Percentiles rank a stretch among this genome's conserved stretches.
These are phyloP conservation scores for Lojkania enalia DNA, from an alignment of 2,329 filamentous ascomycete species.

Conservation along the genomic window DNA sequence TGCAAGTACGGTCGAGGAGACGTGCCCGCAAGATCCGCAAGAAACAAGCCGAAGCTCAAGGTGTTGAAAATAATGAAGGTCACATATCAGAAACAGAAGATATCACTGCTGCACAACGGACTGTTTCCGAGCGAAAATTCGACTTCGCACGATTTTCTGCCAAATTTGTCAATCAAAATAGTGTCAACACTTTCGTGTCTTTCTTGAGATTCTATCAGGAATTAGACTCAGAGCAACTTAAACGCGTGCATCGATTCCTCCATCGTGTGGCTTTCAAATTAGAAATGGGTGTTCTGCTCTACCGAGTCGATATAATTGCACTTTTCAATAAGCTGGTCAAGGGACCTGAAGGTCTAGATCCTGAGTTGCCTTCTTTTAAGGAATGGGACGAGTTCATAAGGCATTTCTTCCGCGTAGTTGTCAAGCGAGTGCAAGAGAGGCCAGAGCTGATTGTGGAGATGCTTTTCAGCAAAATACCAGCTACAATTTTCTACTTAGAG, in stretches of 20 bases:
- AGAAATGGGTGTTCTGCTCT: constrained; percentile 85
- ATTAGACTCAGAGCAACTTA: constrained; percentile 76
- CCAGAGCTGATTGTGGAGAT: constrained; percentile 88
- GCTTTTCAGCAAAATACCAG: constrained; percentile 88
- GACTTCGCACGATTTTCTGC: constrained; percentile 83
- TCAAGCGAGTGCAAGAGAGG: constrained; percentile 82
- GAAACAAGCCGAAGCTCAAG: constrained; percentile 53
- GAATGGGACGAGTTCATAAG: constrained; percentile 91
- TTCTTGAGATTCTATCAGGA: constrained; percentile 82
- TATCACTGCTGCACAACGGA: constrained; percentile 68
- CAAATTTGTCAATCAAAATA: constrained; percentile 80
- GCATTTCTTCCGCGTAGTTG: constrained; percentile 79
- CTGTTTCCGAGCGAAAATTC: constrained; percentile 84
- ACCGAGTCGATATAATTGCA: constrained; percentile 85
- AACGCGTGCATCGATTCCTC: constrained; percentile 90
- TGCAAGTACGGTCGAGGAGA: constrained; percentile 85
- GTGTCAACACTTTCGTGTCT: constrained; percentile 84
- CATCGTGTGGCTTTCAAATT: constrained; percentile 95
- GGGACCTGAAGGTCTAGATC: constrained; percentile 76
- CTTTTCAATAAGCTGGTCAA: constrained; percentile 91
- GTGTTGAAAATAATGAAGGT: constrained; percentile 60
- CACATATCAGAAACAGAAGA: constrained; percentile 65
- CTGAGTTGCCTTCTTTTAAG: constrained; percentile 66
- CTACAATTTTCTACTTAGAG: constrained; percentile 84
- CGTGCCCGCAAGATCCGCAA: constrained; percentile 74